Conservation (phyloP, 139 green algal genomes). For the Yamagishiella unicocca region DNA sequence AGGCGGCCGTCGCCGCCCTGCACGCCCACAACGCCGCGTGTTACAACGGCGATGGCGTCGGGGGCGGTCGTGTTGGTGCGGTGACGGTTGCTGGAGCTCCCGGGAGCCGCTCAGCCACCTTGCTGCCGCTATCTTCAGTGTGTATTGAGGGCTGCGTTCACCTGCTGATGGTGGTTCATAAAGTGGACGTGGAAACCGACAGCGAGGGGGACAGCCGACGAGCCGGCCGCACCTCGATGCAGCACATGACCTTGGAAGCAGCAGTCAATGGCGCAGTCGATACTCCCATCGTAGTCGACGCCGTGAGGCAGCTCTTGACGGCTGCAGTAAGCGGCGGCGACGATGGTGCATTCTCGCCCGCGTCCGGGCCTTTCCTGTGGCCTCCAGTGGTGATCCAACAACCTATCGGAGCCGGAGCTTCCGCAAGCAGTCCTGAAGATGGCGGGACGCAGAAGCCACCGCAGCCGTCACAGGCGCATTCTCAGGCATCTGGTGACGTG, state of each 20-base stretch:
- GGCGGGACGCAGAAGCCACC: neutral
- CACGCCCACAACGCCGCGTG: neutral
- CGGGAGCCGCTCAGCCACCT: too few relatives aligned
- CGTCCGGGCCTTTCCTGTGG: neutral
- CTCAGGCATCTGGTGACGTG: too few relatives aligned
- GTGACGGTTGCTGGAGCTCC: neutral
- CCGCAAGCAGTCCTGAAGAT: too few relatives aligned
- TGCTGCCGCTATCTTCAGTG: neutral
- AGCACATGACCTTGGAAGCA: neutral
- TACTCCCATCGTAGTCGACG: neutral
- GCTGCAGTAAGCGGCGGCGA: neutral
- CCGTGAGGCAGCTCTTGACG: neutral
- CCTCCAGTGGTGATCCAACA: neutral
- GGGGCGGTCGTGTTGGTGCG: neutral
- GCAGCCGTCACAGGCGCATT: neutral
- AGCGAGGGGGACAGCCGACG: neutral
- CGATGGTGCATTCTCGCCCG: neutral
- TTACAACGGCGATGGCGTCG: too few relatives aligned
- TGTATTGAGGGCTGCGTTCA: constrained; percentile 16
- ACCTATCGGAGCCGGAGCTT: too few relatives aligned
- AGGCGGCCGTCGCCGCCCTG: neutral
- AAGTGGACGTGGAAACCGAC: neutral
- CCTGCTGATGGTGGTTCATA: constrained; percentile 1
- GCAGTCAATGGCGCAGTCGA: neutral
- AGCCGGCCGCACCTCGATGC: neutral